Evolutionary conservation across 2,329 filamentous ascomycete species (phyloP).

Genomic region (Talaromyces sp.): DNA sequence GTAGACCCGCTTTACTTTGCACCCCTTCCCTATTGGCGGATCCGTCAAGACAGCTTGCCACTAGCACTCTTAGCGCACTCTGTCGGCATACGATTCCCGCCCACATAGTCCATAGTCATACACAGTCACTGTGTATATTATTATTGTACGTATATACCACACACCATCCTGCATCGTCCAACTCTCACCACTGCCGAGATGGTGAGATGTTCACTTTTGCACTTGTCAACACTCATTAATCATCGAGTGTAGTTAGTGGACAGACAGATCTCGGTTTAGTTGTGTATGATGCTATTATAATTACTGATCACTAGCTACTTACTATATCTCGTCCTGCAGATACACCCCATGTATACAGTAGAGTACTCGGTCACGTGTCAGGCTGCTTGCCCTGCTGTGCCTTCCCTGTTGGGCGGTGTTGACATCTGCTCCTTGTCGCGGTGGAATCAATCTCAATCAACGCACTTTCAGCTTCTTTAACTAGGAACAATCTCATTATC

Average conservation of each 20-base stretch:
- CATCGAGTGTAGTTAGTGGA: neutral
- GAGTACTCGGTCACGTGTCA: neutral
- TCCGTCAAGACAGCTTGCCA: neutral
- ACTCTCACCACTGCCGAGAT: neutral
- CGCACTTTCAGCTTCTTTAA: neutral
- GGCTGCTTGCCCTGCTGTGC: neutral
- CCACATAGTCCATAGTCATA: too few species aligned
- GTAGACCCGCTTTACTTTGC: neutral
- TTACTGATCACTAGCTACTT: neutral
- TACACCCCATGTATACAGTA: too few species aligned
- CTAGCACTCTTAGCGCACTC: neutral
- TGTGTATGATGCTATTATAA: neutral
- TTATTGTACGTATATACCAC: neutral
- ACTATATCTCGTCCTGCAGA: neutral
- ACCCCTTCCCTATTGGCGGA: too few species aligned
- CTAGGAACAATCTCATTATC: neutral
- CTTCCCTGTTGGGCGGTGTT: neutral
- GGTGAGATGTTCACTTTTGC: neutral
- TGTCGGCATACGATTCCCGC: neutral
- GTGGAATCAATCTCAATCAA: neutral
- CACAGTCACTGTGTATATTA: neutral
- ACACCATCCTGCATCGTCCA: neutral
- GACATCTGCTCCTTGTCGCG: neutral
- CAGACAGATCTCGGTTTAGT: neutral
- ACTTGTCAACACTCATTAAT: neutral